Conservation (phyloP, 2,329 filamentous ascomycete species). For the Rhinocladiella similis region DNA sequence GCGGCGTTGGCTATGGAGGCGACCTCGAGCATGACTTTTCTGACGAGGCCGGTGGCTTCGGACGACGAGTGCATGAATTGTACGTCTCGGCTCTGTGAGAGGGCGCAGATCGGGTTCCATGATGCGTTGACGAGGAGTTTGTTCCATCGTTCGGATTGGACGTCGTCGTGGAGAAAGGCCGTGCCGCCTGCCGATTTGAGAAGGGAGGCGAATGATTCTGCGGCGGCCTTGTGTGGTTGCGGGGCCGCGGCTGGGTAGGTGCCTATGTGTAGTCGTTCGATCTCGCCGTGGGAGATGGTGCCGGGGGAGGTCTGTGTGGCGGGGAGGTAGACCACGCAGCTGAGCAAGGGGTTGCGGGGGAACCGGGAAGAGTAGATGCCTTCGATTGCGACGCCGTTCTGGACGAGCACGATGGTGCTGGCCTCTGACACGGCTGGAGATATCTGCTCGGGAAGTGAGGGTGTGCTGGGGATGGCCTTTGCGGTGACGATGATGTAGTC, state of each 20-base stretch:
- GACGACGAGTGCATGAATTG: conserved; percentile 49
- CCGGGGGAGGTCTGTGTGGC: conserved; percentile 52
- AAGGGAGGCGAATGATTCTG: conserved; percentile 42
- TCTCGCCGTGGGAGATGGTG: conserved; percentile 47
- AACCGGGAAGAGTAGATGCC: conserved; percentile 53
- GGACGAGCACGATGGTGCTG: conserved; percentile 60
- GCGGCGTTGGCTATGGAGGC: conserved; percentile 41
- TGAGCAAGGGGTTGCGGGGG: conserved; percentile 55
- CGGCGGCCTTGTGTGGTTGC: conserved; percentile 32
- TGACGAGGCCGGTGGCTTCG: conserved; percentile 33
- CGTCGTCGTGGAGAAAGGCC: conserved; percentile 52
- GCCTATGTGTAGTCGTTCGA: conserved; percentile 53
- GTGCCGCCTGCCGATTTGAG: conserved; percentile 47
- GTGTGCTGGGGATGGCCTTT: conserved; percentile 47
- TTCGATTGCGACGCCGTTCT: conserved; percentile 64
- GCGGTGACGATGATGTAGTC: conserved; percentile 51
- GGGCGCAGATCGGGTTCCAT: conserved; percentile 62
- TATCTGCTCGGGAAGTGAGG: conserved; percentile 38
- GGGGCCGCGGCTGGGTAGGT: conserved; percentile 44
- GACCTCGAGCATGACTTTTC: conserved; percentile 49
- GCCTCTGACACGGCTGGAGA: conserved; percentile 37
- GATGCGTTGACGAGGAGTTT: conserved; percentile 63
- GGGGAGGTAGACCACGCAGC: conserved; percentile 57
- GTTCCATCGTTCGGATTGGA: conserved; percentile 60
- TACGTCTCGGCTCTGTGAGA: conserved; percentile 56